Evolutionary conservation across 352 stramenopile species (phyloP).

Genomic region (Globisporangium polare): DNA sequence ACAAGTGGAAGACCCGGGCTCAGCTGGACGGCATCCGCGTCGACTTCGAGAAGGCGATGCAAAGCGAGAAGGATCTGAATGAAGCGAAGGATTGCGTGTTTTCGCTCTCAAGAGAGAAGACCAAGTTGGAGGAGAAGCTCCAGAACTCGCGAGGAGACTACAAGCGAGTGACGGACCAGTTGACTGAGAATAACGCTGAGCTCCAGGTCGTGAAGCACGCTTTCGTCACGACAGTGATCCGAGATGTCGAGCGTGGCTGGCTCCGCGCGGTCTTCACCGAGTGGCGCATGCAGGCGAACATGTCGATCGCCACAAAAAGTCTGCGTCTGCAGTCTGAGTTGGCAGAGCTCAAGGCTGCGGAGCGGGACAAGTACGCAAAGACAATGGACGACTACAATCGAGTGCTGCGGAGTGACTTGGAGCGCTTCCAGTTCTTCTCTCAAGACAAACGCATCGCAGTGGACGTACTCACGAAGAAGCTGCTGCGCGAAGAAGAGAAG

Average conservation of each 20-base stretch:
- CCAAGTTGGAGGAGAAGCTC: slow-evolving; percentile 56
- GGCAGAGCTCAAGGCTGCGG: slow-evolving; percentile 46
- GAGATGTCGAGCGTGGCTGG: slow-evolving; percentile 40
- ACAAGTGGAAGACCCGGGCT: slow-evolving; percentile 22
- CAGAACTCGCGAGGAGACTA: slow-evolving; percentile 25
- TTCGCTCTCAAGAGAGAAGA: slow-evolving; percentile 56
- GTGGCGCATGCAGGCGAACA: slow-evolving; percentile 38
- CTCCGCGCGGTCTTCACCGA: slow-evolving; percentile 34
- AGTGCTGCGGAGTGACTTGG: slow-evolving; percentile 64
- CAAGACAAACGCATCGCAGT: slow-evolving; percentile 74
- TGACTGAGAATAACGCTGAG: slow-evolving; percentile 44
- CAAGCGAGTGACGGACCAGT: slow-evolving; percentile 33
- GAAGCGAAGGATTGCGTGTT: slow-evolving; percentile 78
- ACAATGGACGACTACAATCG: slow-evolving; percentile 70
- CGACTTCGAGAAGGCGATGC: slow-evolving; percentile 22
- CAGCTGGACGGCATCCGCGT: slow-evolving; percentile 22
- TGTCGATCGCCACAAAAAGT: slow-evolving; percentile 35
- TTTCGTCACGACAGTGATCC: slow-evolving; percentile 48
- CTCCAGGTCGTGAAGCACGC: slow-evolving; percentile 71
- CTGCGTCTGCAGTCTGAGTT: slow-evolving; percentile 48
- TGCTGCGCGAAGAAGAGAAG: slow-evolving; percentile 65
- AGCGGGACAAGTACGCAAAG: slow-evolving; percentile 60
- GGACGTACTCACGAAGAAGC: slow-evolving; percentile 72
- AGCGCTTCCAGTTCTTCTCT: slow-evolving; percentile 77
- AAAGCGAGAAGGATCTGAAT: slow-evolving; percentile 27